Percentiles rank a stretch among this genome's conserved stretches.
Conservation (phyloP, 768 basidiomycete species). For the Lactarius trivialis region DNA sequence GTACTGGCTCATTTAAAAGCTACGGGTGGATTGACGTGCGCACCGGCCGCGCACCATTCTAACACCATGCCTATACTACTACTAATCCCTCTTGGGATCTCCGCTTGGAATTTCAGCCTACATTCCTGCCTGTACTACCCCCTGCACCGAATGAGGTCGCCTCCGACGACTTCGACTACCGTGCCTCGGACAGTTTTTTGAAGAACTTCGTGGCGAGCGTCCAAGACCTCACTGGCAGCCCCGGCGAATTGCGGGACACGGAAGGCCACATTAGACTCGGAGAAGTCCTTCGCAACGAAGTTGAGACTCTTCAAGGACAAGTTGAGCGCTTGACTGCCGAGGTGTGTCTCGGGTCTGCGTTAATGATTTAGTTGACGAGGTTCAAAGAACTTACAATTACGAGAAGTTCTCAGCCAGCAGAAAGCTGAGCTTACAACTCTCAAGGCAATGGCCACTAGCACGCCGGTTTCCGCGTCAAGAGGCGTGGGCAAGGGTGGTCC, state of each 20-base stretch:
- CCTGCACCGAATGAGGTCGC: too few species aligned
- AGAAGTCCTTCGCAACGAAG: conserved; percentile 54
- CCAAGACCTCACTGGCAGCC: conserved; percentile 59
- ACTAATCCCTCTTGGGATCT: too few species aligned
- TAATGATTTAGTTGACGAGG: neutral
- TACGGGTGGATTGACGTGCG: too few species aligned
- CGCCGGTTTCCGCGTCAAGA: conserved; percentile 35
- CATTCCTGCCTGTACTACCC: too few species aligned
- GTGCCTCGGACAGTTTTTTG: conserved; percentile 36
- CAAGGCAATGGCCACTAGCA: conserved; percentile 42
- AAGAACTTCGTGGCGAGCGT: conserved; percentile 55
- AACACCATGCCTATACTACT: too few species aligned
- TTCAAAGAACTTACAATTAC: conserved; percentile 43
- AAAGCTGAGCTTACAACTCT: conserved; percentile 63
- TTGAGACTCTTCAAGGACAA: conserved; percentile 49
- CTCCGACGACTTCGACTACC: too few species aligned
- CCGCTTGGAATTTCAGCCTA: too few species aligned
- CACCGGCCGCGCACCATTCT: too few species aligned
- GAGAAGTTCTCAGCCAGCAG: conserved; percentile 52
- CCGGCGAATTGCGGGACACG: conserved; percentile 41
- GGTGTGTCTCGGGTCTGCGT: conserved; percentile 35
- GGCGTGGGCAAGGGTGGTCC: conserved; percentile 42
- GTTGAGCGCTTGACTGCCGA: conserved; percentile 63
- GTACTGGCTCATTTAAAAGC: too few species aligned
- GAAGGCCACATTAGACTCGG: conserved; percentile 32